Percentiles rank a stretch among this genome's conserved stretches.
Evolutionary conservation across 768 basidiomycete genomes (phyloP).

Genomic region (Lactarius deliciosus): DNA sequence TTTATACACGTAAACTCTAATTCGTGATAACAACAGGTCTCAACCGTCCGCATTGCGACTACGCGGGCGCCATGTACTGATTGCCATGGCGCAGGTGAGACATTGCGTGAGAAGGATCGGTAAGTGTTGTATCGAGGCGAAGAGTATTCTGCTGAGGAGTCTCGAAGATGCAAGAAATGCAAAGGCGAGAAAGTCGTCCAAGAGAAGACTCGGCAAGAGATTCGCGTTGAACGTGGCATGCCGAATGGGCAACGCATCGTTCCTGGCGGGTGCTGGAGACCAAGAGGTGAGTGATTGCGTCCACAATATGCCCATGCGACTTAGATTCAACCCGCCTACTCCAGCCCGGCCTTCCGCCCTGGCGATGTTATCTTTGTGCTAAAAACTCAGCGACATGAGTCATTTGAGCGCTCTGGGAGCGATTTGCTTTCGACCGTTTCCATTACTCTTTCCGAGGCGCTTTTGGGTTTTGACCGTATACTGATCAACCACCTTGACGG

Average conservation of each 20-base stretch:
- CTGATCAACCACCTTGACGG: conserved; percentile 92
- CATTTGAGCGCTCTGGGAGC: conserved; percentile 80
- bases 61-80: conserved; percentile 61
- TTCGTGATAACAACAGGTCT: conserved; percentile 37
- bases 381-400: conserved; percentile 62
- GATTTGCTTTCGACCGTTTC: conserved; percentile 79
- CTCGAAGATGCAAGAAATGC: conserved; percentile 87
- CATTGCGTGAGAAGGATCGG: conserved; percentile 82
- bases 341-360: conserved; percentile 79
- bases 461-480: conserved; percentile 92
- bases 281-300: conserved; percentile 58
- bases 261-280: conserved; percentile 87
- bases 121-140: conserved; percentile 35
- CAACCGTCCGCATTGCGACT: conserved; percentile 48
- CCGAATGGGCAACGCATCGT: conserved; percentile 80
- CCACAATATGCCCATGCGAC: not conserved
- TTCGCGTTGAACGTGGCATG: conserved; percentile 87
- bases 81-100: conserved; percentile 68
- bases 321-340: conserved; percentile 1
- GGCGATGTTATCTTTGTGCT: conserved; percentile 91
- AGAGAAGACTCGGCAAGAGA: conserved; percentile 88
- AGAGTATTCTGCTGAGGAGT: conserved; percentile 19
- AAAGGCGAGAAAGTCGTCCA: conserved; percentile 81
- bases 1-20: not conserved
- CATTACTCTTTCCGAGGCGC: conserved; percentile 90